Evolutionary conservation across 495 filamentous ascomycete genomes (phyloP).

Genomic region (Bathelium albidoporum): DNA sequence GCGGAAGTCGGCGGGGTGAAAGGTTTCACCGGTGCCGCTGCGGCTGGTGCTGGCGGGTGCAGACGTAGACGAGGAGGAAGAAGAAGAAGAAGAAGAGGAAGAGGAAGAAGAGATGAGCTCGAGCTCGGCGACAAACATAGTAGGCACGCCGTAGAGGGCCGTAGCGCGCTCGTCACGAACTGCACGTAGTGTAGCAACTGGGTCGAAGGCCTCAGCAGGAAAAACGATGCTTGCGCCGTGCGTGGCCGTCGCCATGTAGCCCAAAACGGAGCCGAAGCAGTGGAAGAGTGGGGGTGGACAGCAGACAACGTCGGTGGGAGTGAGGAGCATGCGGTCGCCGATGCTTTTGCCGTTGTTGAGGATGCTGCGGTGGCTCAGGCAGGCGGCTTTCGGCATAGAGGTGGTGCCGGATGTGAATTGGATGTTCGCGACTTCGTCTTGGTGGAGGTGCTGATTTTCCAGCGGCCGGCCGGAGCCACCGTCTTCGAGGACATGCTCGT

Average conservation of each 20-base stretch:
- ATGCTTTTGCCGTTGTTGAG: constrained; percentile 84
- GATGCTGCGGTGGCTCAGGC: constrained; percentile 72
- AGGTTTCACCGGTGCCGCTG: constrained; percentile 33
- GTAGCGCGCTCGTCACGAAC: constrained; percentile 70
- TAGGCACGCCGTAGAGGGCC: constrained; percentile 85
- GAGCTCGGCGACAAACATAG: constrained; percentile 90
- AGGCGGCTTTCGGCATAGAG: constrained; percentile 80
- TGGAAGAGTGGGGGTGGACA: constrained; percentile 87
- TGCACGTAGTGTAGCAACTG: constrained; percentile 55
- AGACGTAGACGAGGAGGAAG: not conserved
- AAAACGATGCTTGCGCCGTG: constrained; percentile 76
- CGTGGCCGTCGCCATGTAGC: constrained; percentile 89
- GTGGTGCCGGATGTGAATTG: constrained; percentile 97
- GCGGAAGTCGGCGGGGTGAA: constrained; percentile 50
- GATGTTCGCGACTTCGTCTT: constrained; percentile 77
- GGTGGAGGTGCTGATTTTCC: constrained; percentile 41
- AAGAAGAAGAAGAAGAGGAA: constrained; percentile 7
- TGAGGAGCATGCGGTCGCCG: constrained; percentile 72
- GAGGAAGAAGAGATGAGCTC: constrained; percentile 45
- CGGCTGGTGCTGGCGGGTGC: not conserved
- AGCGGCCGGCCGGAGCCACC: constrained; percentile 24
- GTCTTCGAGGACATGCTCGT: constrained; percentile 44
- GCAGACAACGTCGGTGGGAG: constrained; percentile 60
- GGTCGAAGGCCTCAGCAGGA: constrained; percentile 79
- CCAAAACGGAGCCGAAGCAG: constrained; percentile 85